phyloP scores from a whole-genome alignment of 441 rosid genomes.

The Hura crepitans region DNA sequence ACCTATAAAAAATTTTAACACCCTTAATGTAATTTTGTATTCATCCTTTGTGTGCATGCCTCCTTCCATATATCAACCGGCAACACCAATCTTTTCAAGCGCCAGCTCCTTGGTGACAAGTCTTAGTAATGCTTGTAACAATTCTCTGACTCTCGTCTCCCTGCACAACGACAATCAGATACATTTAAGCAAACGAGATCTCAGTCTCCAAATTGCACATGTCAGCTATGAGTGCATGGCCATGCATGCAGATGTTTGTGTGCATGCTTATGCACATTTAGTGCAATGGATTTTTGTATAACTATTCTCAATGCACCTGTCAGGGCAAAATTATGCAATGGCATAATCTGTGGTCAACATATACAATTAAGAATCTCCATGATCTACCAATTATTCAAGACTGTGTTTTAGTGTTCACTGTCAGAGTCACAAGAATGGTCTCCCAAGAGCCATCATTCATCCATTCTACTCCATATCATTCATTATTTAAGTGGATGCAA shows the following conservation, averaged over 20 bases:
- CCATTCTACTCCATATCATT: too few relatives aligned
- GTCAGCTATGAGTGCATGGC: not conserved
- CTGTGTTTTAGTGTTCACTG: not conserved
- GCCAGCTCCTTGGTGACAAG: conserved; percentile 57
- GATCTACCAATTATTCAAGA: not conserved
- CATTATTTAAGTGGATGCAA: too few relatives aligned
- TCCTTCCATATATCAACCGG: conserved; percentile 29
- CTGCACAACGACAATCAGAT: conserved; percentile 39
- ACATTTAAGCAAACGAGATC: not conserved
- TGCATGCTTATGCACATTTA: not conserved
- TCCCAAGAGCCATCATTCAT: not conserved
- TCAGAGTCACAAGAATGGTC: not conserved
- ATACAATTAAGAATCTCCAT: not conserved
- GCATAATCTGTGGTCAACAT: not conserved
- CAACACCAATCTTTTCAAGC: conserved; percentile 43
- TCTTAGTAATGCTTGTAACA: conserved; percentile 64
- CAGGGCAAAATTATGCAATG: not conserved
- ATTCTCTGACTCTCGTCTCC: conserved; percentile 74
- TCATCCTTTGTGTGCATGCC: not conserved
- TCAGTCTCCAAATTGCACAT: not conserved
- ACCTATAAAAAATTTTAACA: conserved; percentile 19
- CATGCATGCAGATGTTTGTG: not conserved
- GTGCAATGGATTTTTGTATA: not conserved
- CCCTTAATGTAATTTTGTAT: not conserved
- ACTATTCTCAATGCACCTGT: not conserved